Percentiles rank a stretch among this genome's conserved stretches.
These are phyloP conservation scores for Mollisiaceae sp. DNA, from an alignment of 2,329 filamentous ascomycete genomes.

Conservation along the genomic window DNA sequence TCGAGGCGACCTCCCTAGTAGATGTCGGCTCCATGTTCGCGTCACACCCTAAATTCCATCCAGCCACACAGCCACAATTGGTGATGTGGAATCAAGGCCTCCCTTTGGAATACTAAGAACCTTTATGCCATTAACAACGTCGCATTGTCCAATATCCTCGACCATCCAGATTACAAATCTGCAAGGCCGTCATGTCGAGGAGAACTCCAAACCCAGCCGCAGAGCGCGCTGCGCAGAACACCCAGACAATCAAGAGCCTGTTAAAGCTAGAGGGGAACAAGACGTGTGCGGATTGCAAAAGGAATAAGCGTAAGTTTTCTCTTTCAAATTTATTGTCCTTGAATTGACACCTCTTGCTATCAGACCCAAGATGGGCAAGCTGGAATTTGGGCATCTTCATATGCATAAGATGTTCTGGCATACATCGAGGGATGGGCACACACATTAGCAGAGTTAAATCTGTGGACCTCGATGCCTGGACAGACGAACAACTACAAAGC, in stretches of 20 bases:
- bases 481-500: constrained; percentile 94
- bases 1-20: constrained; percentile 1
- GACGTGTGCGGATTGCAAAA: constrained; percentile 97
- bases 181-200: constrained; percentile 70
- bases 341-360: constrained; percentile 6
- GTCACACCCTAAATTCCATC: constrained; percentile 18
- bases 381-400: constrained; percentile 98
- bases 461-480: constrained; percentile 97
- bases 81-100: constrained; percentile 35
- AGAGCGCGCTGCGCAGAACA: constrained; percentile 91
- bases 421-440: constrained; percentile 98
- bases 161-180: constrained; percentile 22
- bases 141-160: constrained; percentile 11
- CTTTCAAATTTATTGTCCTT: background rate
- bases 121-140: constrained; percentile 13
- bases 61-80: constrained; percentile 9
- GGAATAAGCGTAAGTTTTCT: constrained; percentile 82
- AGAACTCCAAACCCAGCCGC: constrained; percentile 77
- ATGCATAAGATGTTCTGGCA: constrained; percentile 97
- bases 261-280: constrained; percentile 96
- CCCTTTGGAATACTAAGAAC: constrained; percentile 17
- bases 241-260: constrained; percentile 90
- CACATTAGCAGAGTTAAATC: constrained; percentile 99
- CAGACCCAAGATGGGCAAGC: constrained; percentile 97
- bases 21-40: background rate